Base-by-base conservation (phyloP, 2,329 filamentous ascomycete genomes). In the Curvularia eragrostidis region DNA sequence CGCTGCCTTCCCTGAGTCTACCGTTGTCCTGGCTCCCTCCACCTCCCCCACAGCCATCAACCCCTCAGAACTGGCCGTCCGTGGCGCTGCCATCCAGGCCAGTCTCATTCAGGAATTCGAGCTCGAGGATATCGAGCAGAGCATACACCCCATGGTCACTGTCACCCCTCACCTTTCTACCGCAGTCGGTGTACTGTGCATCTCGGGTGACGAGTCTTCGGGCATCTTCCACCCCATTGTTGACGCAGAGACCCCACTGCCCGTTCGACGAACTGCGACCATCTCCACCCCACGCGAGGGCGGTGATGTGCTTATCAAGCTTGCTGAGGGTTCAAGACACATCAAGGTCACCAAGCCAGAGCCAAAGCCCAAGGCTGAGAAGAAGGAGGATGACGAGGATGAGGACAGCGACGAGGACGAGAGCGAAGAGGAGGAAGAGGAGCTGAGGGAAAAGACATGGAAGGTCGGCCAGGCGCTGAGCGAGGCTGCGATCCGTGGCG, bases 41-140 rank as follows among this genome's bases (percentile, higher is more conserved):
- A 97, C 93, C 53, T 87, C 83, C 65, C 71, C 89, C 38, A 84
- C 83, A 24, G 90, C 94, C 62, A 88, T 98, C 81, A 98, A 98
- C 85, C 95, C 95, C 63, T 95, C 92, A 3, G 94, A 98, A 81
- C 85, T 97, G 54, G 84, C 89, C 70, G 90, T 91, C 62, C 89
- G 95, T 64, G 95, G 95, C 74, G 95, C 95, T 60, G 94, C 95
- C 30, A 92, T 99, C 70, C 95, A 99, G 81, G 95, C 95, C 36
- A 96, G 89, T 59, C 83, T 99, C 63, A 92, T 99, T 77, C 89
- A 93, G 78, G 94, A 97, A 78, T 99, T 96, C 79, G 95, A 99
- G 71, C 85, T 87, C 67, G 89, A 92, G 66, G 94, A 98, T 75
- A 96, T 99, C 68, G 91, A 96, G 76, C 93, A 97, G 84, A 96